These are phyloP conservation scores for Fusarium subglutinans DNA, from an alignment of 2,329 filamentous ascomycete species.

Conservation along the genomic window DNA sequence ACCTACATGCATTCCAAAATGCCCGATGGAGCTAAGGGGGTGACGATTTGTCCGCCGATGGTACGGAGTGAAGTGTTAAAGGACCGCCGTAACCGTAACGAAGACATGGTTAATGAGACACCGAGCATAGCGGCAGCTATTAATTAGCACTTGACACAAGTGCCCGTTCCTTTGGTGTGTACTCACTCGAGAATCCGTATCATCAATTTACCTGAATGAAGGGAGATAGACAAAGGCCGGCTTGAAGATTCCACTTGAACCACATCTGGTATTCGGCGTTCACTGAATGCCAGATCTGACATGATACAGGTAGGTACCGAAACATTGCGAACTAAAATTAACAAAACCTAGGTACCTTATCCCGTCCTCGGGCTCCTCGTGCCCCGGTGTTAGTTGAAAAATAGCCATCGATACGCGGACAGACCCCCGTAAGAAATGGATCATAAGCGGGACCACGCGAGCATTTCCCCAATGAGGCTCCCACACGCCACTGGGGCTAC, in stretches of 20 bases:
- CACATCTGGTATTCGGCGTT: not conserved
- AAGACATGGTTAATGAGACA: not conserved
- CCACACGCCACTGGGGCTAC: slow-evolving; percentile 13
- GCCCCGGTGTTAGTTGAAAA: not conserved
- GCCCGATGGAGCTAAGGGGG: not conserved
- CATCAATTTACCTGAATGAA: not conserved
- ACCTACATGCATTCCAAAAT: not conserved
- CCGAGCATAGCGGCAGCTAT: not conserved
- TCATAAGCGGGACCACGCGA: slow-evolving; percentile 36
- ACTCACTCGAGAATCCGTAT: not conserved
- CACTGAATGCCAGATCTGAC: not conserved
- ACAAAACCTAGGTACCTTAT: not conserved
- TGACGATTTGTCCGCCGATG: not conserved
- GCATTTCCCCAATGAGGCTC: slow-evolving; percentile 39
- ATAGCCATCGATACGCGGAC: not conserved
- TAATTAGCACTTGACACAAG: not conserved
- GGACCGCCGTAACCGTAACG: not conserved
- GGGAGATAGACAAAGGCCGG: not conserved
- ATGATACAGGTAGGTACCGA: not conserved
- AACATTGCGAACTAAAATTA: not conserved
- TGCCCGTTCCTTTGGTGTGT: not conserved
- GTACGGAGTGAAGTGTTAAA: not conserved
- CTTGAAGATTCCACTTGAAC: not conserved
- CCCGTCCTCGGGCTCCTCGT: not conserved
- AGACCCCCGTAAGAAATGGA: not conserved